These are phyloP conservation scores for Arthrobotrys musiformis DNA, from an alignment of 2,329 filamentous ascomycete genomes.

Conservation along the genomic window DNA sequence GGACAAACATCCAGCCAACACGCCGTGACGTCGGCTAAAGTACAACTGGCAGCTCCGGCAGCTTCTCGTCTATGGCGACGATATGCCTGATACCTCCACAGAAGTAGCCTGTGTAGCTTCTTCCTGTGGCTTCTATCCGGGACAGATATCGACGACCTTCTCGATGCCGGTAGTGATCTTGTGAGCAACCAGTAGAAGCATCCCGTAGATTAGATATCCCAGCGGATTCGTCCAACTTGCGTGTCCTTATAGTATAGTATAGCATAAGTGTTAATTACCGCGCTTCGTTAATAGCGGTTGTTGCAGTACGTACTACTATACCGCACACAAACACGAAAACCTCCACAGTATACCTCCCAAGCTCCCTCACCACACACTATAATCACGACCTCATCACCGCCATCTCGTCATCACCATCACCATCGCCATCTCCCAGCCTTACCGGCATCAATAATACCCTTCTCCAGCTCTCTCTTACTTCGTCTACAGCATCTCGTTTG, in stretches of 20 bases:
- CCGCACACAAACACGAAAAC: constrained; percentile 48
- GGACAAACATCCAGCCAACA: constrained; percentile 36
- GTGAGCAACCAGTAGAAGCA: not conserved
- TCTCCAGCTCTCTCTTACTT: constrained; percentile 3
- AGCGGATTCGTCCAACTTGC: not conserved
- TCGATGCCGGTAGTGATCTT: not conserved
- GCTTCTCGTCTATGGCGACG: constrained; percentile 8
- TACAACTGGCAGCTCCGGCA: constrained; percentile 43
- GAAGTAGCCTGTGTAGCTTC: not conserved
- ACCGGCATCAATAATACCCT: constrained; percentile 11
- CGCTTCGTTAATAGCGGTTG: constrained; percentile 26
- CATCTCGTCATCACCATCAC: constrained; percentile 10
- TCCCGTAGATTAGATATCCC: not conserved
- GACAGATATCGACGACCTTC: not conserved
- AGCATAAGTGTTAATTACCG: constrained; percentile 34
- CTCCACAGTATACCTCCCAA: constrained; percentile 9
- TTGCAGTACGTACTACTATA: constrained; percentile 33
- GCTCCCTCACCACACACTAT: constrained; percentile 7
- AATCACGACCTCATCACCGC: constrained; percentile 10
- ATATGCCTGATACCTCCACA: not conserved
- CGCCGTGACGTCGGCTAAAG: constrained; percentile 39
- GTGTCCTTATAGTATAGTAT: not conserved
- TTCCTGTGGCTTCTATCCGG: not conserved
- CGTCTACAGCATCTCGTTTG: not conserved
- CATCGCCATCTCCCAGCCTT: constrained; percentile 38